Evolutionary conservation across 192 early-diverging fungal genomes (phyloP).

Genomic region (Pilobolus umbonatus): DNA sequence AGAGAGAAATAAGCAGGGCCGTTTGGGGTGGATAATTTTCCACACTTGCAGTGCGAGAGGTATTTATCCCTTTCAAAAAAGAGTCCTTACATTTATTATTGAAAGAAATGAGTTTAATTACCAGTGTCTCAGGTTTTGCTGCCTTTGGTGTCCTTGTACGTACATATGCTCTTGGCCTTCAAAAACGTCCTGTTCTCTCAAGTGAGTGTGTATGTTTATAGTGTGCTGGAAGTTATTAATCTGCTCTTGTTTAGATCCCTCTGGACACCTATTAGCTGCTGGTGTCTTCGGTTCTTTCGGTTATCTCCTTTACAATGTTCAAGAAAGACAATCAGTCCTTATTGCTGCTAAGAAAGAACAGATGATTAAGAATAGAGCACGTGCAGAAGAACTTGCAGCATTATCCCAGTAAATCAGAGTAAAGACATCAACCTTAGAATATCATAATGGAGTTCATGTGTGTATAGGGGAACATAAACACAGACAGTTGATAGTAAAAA

Average conservation of each 20-base stretch:
- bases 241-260: constrained; percentile 20
- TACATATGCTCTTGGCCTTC: constrained; percentile 36
- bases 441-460: too few relatives aligned
- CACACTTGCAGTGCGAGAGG: too few relatives aligned
- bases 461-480: too few relatives aligned
- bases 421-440: too few relatives aligned
- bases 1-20: too few relatives aligned
- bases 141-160: constrained; percentile 41
- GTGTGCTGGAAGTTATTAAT: neutral
- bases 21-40: too few relatives aligned
- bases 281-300: constrained; percentile 31
- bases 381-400: constrained; percentile 31
- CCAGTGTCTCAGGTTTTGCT: constrained; percentile 36
- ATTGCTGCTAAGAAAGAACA: constrained; percentile 34
- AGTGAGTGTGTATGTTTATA: constrained; percentile 21
- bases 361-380: constrained; percentile 34
- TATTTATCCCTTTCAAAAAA: too few relatives aligned
- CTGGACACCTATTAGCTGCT: constrained; percentile 27
- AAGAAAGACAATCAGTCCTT: constrained; percentile 28
- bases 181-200: constrained; percentile 37
- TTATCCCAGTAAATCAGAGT: constrained; percentile 8
- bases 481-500: too few relatives aligned
- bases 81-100: too few relatives aligned
- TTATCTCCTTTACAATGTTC: constrained; percentile 30
- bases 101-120: constrained; percentile 27